phyloP scores from a whole-genome alignment of 2,329 filamentous ascomycete species.

The Sordariomycetes sp. region DNA sequence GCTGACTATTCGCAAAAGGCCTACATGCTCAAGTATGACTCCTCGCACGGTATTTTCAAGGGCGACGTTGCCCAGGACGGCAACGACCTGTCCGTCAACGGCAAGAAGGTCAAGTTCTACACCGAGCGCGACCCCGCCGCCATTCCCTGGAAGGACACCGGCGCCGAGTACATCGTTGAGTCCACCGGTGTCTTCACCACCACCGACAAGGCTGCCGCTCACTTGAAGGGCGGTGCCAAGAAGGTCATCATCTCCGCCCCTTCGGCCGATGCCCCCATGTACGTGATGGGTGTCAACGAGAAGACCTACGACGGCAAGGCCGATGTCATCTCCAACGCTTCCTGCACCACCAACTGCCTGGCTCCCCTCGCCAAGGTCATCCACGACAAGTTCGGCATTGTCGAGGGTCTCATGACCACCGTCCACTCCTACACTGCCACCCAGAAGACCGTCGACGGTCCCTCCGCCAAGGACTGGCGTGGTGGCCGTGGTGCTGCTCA shows the following conservation, averaged over 20 bases:
- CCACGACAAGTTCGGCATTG: conserved; percentile 94
- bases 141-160: conserved; percentile 86
- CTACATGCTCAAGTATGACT: conserved; percentile 99
- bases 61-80: conserved; percentile 67
- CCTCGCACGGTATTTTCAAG: conserved; percentile 94
- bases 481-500: conserved; percentile 97
- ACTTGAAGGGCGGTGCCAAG: conserved; percentile 96
- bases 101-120: conserved; percentile 94
- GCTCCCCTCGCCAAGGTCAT: conserved; percentile 98
- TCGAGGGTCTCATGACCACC: conserved; percentile 99
- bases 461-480: conserved; percentile 98
- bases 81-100: conserved; percentile 76
- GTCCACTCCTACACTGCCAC: conserved; percentile 99
- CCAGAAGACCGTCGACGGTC: conserved; percentile 98
- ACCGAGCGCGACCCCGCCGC: conserved; percentile 77
- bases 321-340: conserved; percentile 96
- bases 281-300: conserved; percentile 99
- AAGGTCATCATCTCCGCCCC: conserved; percentile 92
- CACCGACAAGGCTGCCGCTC: conserved; percentile 86
- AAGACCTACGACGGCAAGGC: conserved; percentile 84
- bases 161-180: conserved; percentile 92
- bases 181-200: conserved; percentile 99
- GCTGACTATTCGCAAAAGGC: conserved; percentile 42
- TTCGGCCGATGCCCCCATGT: conserved; percentile 97
- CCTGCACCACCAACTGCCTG: conserved; percentile 99